Percentiles rank a stretch among this genome's conserved stretches.
Evolutionary conservation across 2,329 filamentous ascomycete genomes (phyloP).

Genomic region (Passalora sequoiae): DNA sequence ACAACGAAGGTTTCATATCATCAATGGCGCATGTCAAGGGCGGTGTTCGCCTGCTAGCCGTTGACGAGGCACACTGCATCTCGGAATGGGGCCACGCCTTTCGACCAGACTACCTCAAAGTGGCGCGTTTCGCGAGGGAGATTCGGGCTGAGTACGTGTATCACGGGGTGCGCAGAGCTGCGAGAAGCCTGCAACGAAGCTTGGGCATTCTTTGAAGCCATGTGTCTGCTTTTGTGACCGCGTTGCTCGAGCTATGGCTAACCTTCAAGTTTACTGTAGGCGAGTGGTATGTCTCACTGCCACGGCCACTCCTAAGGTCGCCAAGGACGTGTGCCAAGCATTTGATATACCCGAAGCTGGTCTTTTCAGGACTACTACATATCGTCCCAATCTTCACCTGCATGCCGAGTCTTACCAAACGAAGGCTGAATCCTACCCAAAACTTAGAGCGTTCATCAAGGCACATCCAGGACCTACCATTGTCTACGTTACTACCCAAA

Average conservation of each 20-base stretch:
- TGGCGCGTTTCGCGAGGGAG: constrained; percentile 53
- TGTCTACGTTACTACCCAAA: constrained; percentile 57
- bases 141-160: constrained; percentile 54
- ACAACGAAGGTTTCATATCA: constrained; percentile 57
- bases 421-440: constrained; percentile 44
- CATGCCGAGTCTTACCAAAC: constrained; percentile 43
- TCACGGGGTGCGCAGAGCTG: too few relatives aligned
- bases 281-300: constrained; percentile 57
- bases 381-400: constrained; percentile 55
- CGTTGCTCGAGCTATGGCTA: too few relatives aligned
- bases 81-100: constrained; percentile 39
- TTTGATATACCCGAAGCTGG: constrained; percentile 49
- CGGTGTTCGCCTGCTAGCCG: constrained; percentile 53
- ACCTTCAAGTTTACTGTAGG: too few relatives aligned
- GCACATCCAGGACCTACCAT: constrained; percentile 53
- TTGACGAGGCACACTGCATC: constrained; percentile 57
- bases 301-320: constrained; percentile 55
- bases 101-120: constrained; percentile 47
- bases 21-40: constrained; percentile 52
- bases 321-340: constrained; percentile 49
- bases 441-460: constrained; percentile 47
- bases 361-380: constrained; percentile 56
- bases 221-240: too few relatives aligned
- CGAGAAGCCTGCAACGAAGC: too few relatives aligned
- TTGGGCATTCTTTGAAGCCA: too few relatives aligned